Base-by-base conservation (phyloP, 805 yeast species). In the Pichia exigua region DNA sequence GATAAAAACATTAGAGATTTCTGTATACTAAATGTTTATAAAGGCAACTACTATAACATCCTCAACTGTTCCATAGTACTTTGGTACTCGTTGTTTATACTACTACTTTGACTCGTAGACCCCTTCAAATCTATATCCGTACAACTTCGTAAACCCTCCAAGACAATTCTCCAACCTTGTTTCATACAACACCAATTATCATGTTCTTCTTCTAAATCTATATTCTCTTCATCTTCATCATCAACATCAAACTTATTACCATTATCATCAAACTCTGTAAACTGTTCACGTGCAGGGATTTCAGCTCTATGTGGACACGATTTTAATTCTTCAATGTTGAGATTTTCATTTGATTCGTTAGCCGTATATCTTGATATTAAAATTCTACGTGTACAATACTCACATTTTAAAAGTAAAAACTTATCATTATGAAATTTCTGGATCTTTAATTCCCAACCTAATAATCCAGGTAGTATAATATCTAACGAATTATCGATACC, bases 401-500 rank as follows among this genome's bases (percentile, higher is more conserved):
- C 48, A 46, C 74, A 72, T 20, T 54, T 54, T 39, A 72, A 51
- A 1, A 73, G 52, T 3, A 61, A 49, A 27, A 69, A 51, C 9
- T 59, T 60, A 10, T 61, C 61, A 15, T 57, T 44, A 0, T 63
- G 62, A 32, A 62, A 62, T 15, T 51, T 53, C 35, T 66, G 69
- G 13, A 58, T 57, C 45, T 59, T 63, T 13, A 70, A 52, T 21
- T 60, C 65, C 75, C 76, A 73, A 1, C 76, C 75, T 8, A 71
- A 55, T 15, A 71, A 47, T 2, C 65, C 58, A 32, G 51, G 50
- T 40, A 52, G 17, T 24, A 48, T 39, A 18, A 52, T 49, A 21
- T 52, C 54, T 8, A 48, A 27, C n/a, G 51, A 44, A 18, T 17
- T 27, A 35, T 35, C 39, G 12, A 43, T 43, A 28, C 42, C 26